Base-by-base conservation (phyloP, 192 early-diverging fungal species). In the Obelidium mucronatum region DNA sequence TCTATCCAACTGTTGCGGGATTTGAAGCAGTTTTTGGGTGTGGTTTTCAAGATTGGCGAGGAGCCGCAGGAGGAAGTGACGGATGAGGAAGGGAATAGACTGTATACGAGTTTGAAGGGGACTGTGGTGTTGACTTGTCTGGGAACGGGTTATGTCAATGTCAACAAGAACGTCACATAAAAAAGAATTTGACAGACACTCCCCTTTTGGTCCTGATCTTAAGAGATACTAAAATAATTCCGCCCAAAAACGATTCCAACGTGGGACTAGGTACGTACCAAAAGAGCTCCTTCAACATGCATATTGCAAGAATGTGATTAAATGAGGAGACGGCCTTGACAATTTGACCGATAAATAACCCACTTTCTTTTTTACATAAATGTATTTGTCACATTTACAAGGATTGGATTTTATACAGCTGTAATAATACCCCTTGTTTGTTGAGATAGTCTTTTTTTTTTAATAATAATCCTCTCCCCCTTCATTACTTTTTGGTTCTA, bases 1-100 rank as follows among this genome's bases (percentile, higher is more conserved):
- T 91, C 95, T n/a, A 92, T 98, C 62, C 95, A 98, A 86, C 94
- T 91, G 73, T 77, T 99, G 63, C 90, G 97, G 35, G 97, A 99
- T 80, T 77, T 99, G 48, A 88, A 92, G 77, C 84, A 89, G 55
- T 95, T 98, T 78, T 93, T 99, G 81, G 95, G 93, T 40, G 91
- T 92, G 6, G 91, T 91, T 1, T 98, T 98, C 87, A 99, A 97
- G 84, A 92, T 99, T 65, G 90, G 87, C 82, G 69, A 72, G 26
- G 69, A 72, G 37, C 40, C 26, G 11, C 19, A 26, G 39, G 36
- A 54, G 56, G 52, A 55, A 19, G n/a, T 24, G 17, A 89, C 90
- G 1, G 95, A 96, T 56, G 85, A 90, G 31, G 84, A 87, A 67
- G 66, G 66, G 17, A 72, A 58, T 42, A 11, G 26, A 30, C 28